These are phyloP conservation scores for Myochromella boudieri DNA, from an alignment of 768 basidiomycete species.

Conservation along the genomic window DNA sequence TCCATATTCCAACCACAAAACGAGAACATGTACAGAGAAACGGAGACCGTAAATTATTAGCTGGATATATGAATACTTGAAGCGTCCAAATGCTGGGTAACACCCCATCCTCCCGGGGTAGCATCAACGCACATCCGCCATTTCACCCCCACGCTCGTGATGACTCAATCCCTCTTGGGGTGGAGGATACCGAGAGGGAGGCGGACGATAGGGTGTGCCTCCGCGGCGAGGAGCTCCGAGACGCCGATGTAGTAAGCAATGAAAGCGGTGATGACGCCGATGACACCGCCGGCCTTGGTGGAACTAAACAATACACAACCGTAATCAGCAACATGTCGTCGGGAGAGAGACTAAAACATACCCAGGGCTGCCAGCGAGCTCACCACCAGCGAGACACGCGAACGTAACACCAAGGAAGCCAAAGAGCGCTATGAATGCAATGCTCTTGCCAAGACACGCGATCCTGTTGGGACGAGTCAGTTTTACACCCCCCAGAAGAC, in stretches of 20 bases:
- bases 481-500: neutral
- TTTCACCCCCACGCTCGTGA: neutral
- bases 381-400: constrained; percentile 38
- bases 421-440: constrained; percentile 40
- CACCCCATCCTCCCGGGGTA: too few species aligned
- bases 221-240: constrained; percentile 39
- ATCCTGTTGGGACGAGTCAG: constrained; percentile 25
- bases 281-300: constrained; percentile 42
- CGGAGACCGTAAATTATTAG: too few species aligned
- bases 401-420: constrained; percentile 39
- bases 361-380: constrained; percentile 28
- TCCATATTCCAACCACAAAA: too few species aligned
- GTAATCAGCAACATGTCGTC: neutral
- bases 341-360: constrained; percentile 20
- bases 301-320: constrained; percentile 20
- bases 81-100: too few species aligned
- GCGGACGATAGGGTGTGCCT: constrained; percentile 35
- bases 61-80: neutral
- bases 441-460: constrained; percentile 36
- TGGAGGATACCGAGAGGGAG: constrained; percentile 45
- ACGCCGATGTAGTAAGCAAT: constrained; percentile 50
- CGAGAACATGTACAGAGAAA: too few species aligned
- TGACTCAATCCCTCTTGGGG: constrained; percentile 13
- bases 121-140: neutral
- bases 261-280: constrained; percentile 46